These are phyloP conservation scores for Vigna radiata DNA, from an alignment of 306 rosid species.

Conservation along the genomic window DNA sequence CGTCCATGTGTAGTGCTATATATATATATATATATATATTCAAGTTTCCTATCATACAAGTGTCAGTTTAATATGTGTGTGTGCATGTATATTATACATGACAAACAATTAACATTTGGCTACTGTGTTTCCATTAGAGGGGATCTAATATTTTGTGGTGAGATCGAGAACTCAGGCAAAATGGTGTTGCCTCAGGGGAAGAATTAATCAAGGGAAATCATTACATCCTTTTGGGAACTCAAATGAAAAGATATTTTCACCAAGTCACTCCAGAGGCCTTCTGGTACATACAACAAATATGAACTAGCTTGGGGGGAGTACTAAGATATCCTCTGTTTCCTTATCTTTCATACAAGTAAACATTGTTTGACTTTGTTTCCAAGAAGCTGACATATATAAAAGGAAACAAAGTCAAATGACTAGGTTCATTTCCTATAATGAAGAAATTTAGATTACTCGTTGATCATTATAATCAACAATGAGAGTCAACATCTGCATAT, in stretches of 20 bases:
- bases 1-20: too few species aligned
- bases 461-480: not conserved
- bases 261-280: not conserved
- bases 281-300: not conserved
- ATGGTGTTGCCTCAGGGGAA: too few species aligned
- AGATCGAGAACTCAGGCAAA: too few species aligned
- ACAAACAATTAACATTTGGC: too few species aligned
- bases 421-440: not conserved
- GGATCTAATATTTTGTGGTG: too few species aligned
- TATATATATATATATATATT: too few species aligned
- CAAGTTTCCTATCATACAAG: too few species aligned
- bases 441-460: not conserved
- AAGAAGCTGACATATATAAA: too few species aligned
- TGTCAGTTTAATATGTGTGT: too few species aligned
- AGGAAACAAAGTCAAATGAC: not conserved
- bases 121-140: too few species aligned
- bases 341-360: not conserved
- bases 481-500: not conserved
- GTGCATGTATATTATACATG: too few species aligned
- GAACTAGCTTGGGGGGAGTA: not conserved
- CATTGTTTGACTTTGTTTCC: not conserved
- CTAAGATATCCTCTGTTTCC: not conserved
- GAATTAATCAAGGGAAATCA: not conserved
- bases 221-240: not conserved
- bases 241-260: not conserved